phyloP scores from a whole-genome alignment of 768 basidiomycete species.

The Russula ochroleuca region DNA sequence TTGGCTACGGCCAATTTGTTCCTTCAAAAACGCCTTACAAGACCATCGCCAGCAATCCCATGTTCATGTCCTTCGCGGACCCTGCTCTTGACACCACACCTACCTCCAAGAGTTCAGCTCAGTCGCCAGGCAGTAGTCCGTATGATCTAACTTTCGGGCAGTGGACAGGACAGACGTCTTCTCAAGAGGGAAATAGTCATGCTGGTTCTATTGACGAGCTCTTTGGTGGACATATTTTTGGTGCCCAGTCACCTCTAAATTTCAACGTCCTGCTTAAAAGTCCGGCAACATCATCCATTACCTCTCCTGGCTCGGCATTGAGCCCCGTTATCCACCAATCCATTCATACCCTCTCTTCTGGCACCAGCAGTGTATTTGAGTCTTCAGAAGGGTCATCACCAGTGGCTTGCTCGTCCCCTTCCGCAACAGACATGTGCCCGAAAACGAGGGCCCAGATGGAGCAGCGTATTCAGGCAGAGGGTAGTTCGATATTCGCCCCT shows the following conservation, averaged over 20 bases:
- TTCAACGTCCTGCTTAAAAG: slow-evolving; percentile 24
- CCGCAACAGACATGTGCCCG: slow-evolving; percentile 37
- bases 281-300: slow-evolving; percentile 37
- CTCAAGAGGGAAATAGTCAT: slow-evolving; percentile 33
- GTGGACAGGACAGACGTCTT: slow-evolving; percentile 32
- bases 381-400: slow-evolving; percentile 28
- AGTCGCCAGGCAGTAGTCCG: slow-evolving; percentile 30
- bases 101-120: slow-evolving; percentile 19
- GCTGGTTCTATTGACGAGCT: slow-evolving; percentile 44
- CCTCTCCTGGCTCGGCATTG: slow-evolving; percentile 35
- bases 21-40: slow-evolving; percentile 55
- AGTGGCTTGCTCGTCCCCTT: slow-evolving; percentile 25
- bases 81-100: slow-evolving; percentile 32
- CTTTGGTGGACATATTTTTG: slow-evolving; percentile 41
- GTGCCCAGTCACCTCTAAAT: slow-evolving; percentile 29
- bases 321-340: slow-evolving; percentile 56
- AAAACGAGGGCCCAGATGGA: slow-evolving; percentile 53
- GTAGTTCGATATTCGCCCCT: slow-evolving; percentile 56
- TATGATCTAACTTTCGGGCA: slow-evolving; percentile 46
- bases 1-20: slow-evolving; percentile 45
- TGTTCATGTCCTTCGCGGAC: slow-evolving; percentile 76
- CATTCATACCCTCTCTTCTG: slow-evolving; percentile 6
- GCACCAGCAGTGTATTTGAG: slow-evolving; percentile 28
- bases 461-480: slow-evolving; percentile 48
- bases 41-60: slow-evolving; percentile 77